Percentiles rank a stretch among this genome's conserved stretches.
These are phyloP conservation scores for Aschersonia sp. DNA, from an alignment of 2,329 filamentous ascomycete genomes.

Conservation along the genomic window DNA sequence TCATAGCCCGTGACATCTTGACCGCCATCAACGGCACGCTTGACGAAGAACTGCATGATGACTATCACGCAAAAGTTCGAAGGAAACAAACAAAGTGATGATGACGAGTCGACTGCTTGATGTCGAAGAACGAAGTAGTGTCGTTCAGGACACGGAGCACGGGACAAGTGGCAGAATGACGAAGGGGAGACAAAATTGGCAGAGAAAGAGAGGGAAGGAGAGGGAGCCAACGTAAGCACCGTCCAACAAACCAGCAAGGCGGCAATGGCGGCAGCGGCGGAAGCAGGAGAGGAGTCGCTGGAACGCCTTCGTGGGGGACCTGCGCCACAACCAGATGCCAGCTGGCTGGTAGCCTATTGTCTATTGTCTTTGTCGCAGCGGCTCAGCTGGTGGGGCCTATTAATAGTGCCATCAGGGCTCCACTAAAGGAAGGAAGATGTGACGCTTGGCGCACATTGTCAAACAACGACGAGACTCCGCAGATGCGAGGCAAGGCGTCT, in stretches of 20 bases:
- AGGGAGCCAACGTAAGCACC: background rate
- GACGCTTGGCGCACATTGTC: background rate
- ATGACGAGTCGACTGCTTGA: background rate
- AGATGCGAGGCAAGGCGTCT: no score
- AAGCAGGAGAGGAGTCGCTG: no score
- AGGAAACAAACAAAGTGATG: background rate
- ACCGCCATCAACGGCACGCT: conserved; percentile 17
- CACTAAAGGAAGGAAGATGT: background rate
- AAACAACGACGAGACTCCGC: background rate
- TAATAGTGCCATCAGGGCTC: no score
- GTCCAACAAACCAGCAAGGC: background rate
- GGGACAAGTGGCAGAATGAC: background rate
- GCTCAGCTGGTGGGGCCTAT: no score
- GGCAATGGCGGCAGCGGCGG: background rate
- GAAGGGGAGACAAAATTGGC: background rate
- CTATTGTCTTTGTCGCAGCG: no score
- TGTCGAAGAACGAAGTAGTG: background rate
- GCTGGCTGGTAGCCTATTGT: no score
- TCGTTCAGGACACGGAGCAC: background rate
- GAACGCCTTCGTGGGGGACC: no score
- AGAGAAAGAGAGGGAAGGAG: background rate
- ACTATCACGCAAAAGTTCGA: background rate
- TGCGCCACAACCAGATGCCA: no score
- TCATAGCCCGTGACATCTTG: conserved; percentile 11
- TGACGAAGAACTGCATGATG: conserved; percentile 9